Conservation (phyloP, 2,329 filamentous ascomycete genomes). For the Zelopaecilomyces penicillatus region DNA sequence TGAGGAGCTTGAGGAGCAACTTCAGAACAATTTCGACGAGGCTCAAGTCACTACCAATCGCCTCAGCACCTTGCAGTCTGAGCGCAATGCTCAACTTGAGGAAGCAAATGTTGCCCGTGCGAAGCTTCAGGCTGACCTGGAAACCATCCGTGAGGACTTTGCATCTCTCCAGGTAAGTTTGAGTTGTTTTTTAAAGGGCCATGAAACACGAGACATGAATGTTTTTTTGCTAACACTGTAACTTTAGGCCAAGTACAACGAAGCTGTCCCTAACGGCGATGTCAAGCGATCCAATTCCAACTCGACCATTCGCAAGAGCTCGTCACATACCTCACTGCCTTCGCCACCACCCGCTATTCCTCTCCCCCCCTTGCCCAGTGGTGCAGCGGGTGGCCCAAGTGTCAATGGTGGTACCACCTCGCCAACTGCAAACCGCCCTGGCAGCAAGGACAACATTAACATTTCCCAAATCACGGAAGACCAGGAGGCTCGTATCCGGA, state of each 20-base stretch:
- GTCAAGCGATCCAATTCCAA: constrained; percentile 52
- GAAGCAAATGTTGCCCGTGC: constrained; percentile 61
- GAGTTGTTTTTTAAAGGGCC: background rate
- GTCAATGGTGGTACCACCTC: constrained; percentile 36
- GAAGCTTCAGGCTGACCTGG: constrained; percentile 60
- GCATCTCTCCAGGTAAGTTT: constrained; percentile 64
- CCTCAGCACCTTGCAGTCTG: constrained; percentile 70
- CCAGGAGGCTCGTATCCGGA: constrained; percentile 87
- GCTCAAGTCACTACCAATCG: constrained; percentile 79
- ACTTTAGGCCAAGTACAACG: constrained; percentile 52
- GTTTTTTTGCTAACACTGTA: constrained; percentile 16
- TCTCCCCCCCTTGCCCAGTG: constrained; percentile 77
- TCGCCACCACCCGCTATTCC: constrained; percentile 93
- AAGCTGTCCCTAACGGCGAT: constrained; percentile 32
- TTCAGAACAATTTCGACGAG: constrained; percentile 91
- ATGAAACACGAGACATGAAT: background rate
- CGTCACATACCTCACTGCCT: constrained; percentile 73
- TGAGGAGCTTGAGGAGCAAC: constrained; percentile 92
- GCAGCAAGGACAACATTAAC: constrained; percentile 64
- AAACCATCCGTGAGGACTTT: constrained; percentile 60
- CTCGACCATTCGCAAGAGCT: constrained; percentile 75
- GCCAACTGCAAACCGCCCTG: constrained; percentile 56
- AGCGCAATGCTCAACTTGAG: constrained; percentile 67
- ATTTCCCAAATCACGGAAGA: constrained; percentile 82
- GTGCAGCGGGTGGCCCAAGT: constrained; percentile 41